A percentile compares a stretch with the other conserved stretches of the same genome.
These are phyloP conservation scores for Puccinia hordei DNA, from an alignment of 1,284 basidiomycete genomes.

Conservation along the genomic window DNA sequence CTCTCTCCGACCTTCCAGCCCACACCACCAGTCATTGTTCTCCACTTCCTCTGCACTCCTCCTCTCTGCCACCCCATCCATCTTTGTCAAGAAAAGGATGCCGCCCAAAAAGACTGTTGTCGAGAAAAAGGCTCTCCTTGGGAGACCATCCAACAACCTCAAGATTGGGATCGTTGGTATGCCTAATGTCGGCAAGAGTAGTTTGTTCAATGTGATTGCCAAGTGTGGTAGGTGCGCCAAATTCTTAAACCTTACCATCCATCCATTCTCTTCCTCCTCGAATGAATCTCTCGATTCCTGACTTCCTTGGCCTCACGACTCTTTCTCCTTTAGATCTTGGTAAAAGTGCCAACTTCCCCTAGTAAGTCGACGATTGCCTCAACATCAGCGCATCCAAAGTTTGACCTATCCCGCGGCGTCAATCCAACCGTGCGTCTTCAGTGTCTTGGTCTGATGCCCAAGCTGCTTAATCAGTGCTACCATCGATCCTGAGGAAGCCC, in stretches of 20 bases:
- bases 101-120: slow-evolving; percentile 74
- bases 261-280: not conserved
- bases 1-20: not conserved
- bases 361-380: slow-evolving; percentile 63
- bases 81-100: slow-evolving; percentile 65
- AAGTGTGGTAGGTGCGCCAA: slow-evolving; percentile 69
- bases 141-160: slow-evolving; percentile 84
- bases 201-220: slow-evolving; percentile 77
- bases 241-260: not conserved
- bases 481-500: slow-evolving; percentile 76
- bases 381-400: slow-evolving; percentile 32
- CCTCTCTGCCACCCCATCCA: not conserved
- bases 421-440: slow-evolving; percentile 15
- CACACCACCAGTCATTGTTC: slow-evolving; percentile 1
- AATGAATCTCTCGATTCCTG: not conserved
- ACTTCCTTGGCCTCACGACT: not conserved
- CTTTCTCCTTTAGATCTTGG: slow-evolving; percentile 72
- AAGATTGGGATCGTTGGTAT: slow-evolving; percentile 97
- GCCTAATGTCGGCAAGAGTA: slow-evolving; percentile 72
- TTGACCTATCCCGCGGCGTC: slow-evolving; percentile 39
- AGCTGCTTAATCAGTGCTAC: slow-evolving; percentile 51
- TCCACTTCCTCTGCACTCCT: slow-evolving; percentile 2
- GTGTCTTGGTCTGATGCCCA: slow-evolving; percentile 36
- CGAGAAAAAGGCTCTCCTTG: slow-evolving; percentile 83
- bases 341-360: slow-evolving; percentile 97